These are phyloP conservation scores for Misopates orontium DNA, from an alignment of 257 asterid species.

Conservation along the genomic window DNA sequence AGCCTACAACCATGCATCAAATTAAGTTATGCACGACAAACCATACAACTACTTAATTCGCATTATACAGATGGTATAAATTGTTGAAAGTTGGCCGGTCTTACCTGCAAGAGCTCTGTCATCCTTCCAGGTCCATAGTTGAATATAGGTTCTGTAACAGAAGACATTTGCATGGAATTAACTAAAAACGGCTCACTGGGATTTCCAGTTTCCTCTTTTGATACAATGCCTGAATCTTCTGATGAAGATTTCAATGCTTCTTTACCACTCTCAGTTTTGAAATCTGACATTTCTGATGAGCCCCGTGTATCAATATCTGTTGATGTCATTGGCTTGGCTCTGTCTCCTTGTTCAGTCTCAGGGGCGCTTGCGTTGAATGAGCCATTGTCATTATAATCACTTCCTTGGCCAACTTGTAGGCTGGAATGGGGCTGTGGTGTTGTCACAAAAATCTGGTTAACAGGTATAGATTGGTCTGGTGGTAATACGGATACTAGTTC, in stretches of 20 bases:
- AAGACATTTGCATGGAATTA: conserved; percentile 38
- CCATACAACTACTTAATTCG: neutral
- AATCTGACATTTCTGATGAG: conserved; percentile 53
- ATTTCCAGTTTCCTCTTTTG: conserved; percentile 37
- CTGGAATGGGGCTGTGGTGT: conserved; percentile 33
- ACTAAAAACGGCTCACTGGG: conserved; percentile 26
- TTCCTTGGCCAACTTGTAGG: conserved; percentile 38
- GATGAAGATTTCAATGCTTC: conserved; percentile 35
- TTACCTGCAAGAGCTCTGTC: conserved; percentile 91
- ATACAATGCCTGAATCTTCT: conserved; percentile 35
- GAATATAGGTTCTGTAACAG: conserved; percentile 45
- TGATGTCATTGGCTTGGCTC: conserved; percentile 31
- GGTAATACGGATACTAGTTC: conserved; percentile 67
- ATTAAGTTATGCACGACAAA: neutral
- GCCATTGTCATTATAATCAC: conserved; percentile 33
- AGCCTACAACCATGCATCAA: conserved; percentile 46
- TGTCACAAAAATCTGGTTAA: conserved; percentile 41
- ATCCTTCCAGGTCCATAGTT: conserved; percentile 69
- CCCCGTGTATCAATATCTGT: conserved; percentile 35
- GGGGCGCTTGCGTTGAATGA: conserved; percentile 21
- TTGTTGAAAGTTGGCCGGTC: neutral
- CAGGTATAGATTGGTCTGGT: conserved; percentile 54
- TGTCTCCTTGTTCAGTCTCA: conserved; percentile 36
- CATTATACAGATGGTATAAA: neutral
- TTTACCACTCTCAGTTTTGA: conserved; percentile 36